Percentiles rank a stretch among this genome's conserved stretches.
Conservation (phyloP, 1,139 yeast species). For the Candida pseudocylindracea region DNA sequence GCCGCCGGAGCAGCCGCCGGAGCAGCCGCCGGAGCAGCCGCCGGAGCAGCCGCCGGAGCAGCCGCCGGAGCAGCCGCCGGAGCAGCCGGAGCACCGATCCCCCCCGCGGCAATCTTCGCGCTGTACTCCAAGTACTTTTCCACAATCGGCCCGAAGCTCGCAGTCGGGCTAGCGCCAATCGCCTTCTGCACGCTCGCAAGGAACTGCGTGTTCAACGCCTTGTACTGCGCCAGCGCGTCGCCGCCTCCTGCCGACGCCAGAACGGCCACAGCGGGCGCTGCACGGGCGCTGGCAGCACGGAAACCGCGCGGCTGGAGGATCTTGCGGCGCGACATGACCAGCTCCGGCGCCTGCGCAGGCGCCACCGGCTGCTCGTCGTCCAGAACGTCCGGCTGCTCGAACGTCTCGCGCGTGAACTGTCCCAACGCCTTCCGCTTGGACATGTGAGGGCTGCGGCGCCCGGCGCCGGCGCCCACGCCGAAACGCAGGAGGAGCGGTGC, state of each 20-base stretch:
- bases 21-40: neutral
- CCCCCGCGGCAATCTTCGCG: slow-evolving; percentile 9
- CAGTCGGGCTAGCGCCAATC: slow-evolving; percentile 22
- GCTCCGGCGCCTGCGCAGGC: slow-evolving; percentile 30
- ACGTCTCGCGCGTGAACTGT: too few relatives aligned
- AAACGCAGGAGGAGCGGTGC: neutral
- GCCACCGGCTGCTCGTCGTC: slow-evolving; percentile 15
- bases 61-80: neutral
- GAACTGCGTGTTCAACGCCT: slow-evolving; percentile 52
- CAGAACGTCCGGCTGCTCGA: too few relatives aligned
- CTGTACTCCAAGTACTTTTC: slow-evolving; percentile 38
- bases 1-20: neutral
- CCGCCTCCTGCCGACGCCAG: neutral
- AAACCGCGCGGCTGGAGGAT: slow-evolving; percentile 31
- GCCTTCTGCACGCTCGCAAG: slow-evolving; percentile 23
- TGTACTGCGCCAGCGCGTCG: slow-evolving; percentile 6
- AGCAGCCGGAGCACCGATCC: neutral
- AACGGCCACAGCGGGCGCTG: too few relatives aligned
- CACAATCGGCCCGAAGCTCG: slow-evolving; percentile 33
- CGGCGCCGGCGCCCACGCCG: too few relatives aligned
- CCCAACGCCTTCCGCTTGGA: too few relatives aligned
- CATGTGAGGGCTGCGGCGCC: too few relatives aligned
- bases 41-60: slow-evolving; percentile 1
- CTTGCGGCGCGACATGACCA: slow-evolving; percentile 45
- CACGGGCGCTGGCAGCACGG: neutral